Evolutionary conservation across 2,329 filamentous ascomycete genomes (phyloP), one percentile per base, ranked within the genome.

Genomic region (Drechslerella coelobrocha): DNA sequence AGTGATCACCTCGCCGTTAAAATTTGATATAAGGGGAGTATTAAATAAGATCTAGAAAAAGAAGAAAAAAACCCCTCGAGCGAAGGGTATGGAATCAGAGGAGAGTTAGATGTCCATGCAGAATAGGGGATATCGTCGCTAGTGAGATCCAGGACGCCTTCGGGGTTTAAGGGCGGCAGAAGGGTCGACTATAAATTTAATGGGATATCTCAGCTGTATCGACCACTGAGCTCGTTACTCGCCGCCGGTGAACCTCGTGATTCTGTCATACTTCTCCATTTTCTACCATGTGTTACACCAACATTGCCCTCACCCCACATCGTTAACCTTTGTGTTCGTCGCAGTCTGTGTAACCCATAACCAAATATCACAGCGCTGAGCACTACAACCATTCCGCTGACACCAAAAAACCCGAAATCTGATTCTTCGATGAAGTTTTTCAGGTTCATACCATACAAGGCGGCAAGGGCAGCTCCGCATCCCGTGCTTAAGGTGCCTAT

Each of bases 391-490:
- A 85, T 82, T 17, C 81, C 83, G 1, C 89, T 91, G 69, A 99
- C 88, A 59, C 85, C 85, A 50, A 84, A 84, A 78, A 99, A 97
- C 9, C 93, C 94, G 79, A 91, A 85, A 79, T 91, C 86, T 1
- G 90, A 92, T 78, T 97, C 93, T 81, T 99, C 94, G 76, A 97
- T 91, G 79, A 97, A 97, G 80, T 97, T 97, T 78, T 97, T 95
- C 73, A 99, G 82, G 81, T 99, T 99, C 92, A 97, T 97, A 75
- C 94, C 94, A 83, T 97, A 99, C n/a, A 99, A 86, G n/a, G 92
- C 92, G 7, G 94, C 95, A 76, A 97, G 85, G 78, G 97, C 95
- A 53, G 94, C 97, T 61, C 94, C 94, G 78, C 92, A 91, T 60
- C 91, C 93, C 51, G 97, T 86, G n/a, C 92, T 92, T 2, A 99